A percentile compares a stretch with the other conserved stretches of the same genome.
phyloP scores from a whole-genome alignment of 352 stramenopile species.

The Phytopythium ostracodes region DNA sequence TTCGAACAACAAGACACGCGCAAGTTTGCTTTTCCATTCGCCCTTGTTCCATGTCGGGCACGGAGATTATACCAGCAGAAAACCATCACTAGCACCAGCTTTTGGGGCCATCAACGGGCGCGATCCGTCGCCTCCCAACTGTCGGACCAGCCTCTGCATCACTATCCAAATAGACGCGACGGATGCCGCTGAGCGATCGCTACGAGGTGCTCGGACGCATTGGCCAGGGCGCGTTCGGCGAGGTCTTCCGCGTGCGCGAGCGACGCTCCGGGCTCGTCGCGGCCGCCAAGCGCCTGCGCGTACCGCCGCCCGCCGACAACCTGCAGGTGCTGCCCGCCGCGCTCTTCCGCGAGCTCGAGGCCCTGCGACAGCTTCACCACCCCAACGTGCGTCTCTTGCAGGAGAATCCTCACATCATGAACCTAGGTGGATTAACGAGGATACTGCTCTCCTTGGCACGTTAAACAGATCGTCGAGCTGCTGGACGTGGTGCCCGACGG shows the following conservation, averaged over 20 bases:
- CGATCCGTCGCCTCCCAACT: slow-evolving; percentile 5
- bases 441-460: not conserved
- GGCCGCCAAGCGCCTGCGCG: slow-evolving; percentile 58
- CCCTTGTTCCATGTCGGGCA: too few species aligned
- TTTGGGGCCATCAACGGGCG: too few species aligned
- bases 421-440: too few species aligned
- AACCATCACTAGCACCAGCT: too few species aligned
- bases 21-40: slow-evolving; percentile 1
- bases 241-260: slow-evolving; percentile 57
- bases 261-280: slow-evolving; percentile 31
- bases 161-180: not conserved
- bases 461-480: slow-evolving; percentile 53
- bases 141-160: not conserved
- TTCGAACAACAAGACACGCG: not conserved
- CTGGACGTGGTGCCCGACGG: slow-evolving; percentile 56
- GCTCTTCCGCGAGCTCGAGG: slow-evolving; percentile 76
- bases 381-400: slow-evolving; percentile 32
- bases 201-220: slow-evolving; percentile 68
- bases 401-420: not conserved
- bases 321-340: slow-evolving; percentile 43
- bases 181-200: slow-evolving; percentile 23
- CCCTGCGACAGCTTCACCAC: slow-evolving; percentile 67
- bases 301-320: slow-evolving; percentile 47
- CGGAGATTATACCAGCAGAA: too few species aligned
- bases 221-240: slow-evolving; percentile 64